Evolutionary conservation across 257 asterid genomes (phyloP).

Genomic region (Solanum boliviense): DNA sequence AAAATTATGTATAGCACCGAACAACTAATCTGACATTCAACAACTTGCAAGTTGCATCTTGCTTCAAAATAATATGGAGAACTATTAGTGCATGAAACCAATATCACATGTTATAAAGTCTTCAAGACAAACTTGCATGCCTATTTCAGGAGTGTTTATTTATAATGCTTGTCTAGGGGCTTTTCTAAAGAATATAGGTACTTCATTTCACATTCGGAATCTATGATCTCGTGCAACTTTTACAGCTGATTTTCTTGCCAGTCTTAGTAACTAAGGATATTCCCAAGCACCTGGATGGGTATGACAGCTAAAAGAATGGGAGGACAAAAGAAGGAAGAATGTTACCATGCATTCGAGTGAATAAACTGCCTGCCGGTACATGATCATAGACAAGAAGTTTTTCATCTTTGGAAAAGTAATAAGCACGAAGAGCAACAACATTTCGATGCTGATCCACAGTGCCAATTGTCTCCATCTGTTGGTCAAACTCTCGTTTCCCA

Average conservation of each 20-base stretch:
- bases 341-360: slow-evolving; percentile 48
- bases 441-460: slow-evolving; percentile 37
- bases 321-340: background rate
- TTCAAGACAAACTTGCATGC: background rate
- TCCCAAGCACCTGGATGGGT: background rate
- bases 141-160: background rate
- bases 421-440: slow-evolving; percentile 47
- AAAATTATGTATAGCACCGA: background rate
- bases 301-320: background rate
- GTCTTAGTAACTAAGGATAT: background rate
- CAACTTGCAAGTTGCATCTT: background rate
- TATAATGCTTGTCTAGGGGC: background rate
- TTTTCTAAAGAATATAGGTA: background rate
- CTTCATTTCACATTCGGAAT: background rate
- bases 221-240: background rate
- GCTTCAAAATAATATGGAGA: background rate
- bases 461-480: slow-evolving; percentile 50
- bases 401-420: slow-evolving; percentile 65
- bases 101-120: background rate
- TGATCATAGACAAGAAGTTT: slow-evolving; percentile 48
- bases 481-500: slow-evolving; percentile 57
- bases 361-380: slow-evolving; percentile 46
- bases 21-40: background rate
- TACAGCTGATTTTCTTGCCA: background rate
- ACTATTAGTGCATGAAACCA: background rate